Percentiles rank a stretch among this genome's conserved stretches.
Evolutionary conservation across 108 stramenopile genomes (phyloP).

Genomic region (Skeletonema potamos): DNA sequence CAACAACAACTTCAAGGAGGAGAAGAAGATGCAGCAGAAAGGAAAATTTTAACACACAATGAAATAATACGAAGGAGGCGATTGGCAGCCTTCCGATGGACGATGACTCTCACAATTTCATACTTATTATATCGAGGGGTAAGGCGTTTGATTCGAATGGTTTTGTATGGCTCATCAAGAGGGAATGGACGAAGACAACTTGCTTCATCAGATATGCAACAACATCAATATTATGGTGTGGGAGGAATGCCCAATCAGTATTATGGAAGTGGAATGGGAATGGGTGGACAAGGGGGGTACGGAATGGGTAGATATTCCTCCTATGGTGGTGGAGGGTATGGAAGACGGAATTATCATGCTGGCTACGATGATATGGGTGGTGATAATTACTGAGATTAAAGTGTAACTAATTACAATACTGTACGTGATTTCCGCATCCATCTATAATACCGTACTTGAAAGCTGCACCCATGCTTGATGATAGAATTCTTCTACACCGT

Average conservation of each 20-base stretch:
- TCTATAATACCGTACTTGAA: neutral
- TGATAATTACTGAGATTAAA: neutral
- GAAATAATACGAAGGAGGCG: slow-evolving; percentile 52
- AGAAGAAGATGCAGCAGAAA: slow-evolving; percentile 42
- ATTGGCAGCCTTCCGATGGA: slow-evolving; percentile 73
- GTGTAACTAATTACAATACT: too few species aligned
- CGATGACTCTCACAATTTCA: slow-evolving; percentile 55
- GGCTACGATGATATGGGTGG: slow-evolving; percentile 4
- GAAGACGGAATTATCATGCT: neutral
- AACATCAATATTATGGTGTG: neutral
- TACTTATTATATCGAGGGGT: slow-evolving; percentile 61
- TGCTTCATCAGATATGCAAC: neutral
- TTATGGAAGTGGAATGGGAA: slow-evolving; percentile 4
- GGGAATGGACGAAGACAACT: slow-evolving; percentile 1
- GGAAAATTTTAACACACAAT: slow-evolving; percentile 24
- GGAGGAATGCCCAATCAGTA: slow-evolving; percentile 27
- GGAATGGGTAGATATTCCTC: slow-evolving; percentile 19
- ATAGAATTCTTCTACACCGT: slow-evolving; percentile 12
- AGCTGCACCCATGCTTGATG: neutral
- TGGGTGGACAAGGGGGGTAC: neutral
- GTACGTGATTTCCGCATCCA: too few species aligned
- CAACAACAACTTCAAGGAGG: slow-evolving; percentile 1
- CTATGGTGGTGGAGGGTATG: slow-evolving; percentile 3
- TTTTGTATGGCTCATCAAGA: slow-evolving; percentile 17
- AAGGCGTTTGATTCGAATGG: slow-evolving; percentile 39